These are phyloP conservation scores for Rhododendron ferrugineum DNA, from an alignment of 148 eudicot species.

Conservation along the genomic window DNA sequence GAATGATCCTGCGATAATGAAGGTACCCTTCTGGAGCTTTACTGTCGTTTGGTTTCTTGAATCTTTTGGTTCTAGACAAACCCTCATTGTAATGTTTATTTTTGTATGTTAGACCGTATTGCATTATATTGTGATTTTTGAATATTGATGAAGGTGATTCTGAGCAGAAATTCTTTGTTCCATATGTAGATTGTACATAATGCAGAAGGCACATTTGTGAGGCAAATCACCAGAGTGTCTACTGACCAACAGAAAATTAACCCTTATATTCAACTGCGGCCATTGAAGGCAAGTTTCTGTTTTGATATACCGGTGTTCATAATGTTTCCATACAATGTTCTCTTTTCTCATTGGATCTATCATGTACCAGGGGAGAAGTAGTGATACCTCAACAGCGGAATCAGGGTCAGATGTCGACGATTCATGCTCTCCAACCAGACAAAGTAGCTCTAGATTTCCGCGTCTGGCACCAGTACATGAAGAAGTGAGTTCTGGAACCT, in stretches of 20 bases:
- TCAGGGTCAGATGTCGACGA: conserved; percentile 52
- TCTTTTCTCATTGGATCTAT: conserved; percentile 13
- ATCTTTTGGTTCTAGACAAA: not conserved
- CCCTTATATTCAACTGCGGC: conserved; percentile 38
- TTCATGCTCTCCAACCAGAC: conserved; percentile 37
- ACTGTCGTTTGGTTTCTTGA: not conserved
- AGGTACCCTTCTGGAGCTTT: conserved; percentile 26
- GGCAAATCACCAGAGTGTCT: conserved; percentile 40
- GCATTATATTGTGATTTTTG: not conserved
- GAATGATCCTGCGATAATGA: conserved; percentile 65
- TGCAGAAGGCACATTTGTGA: conserved; percentile 43
- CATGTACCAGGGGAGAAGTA: conserved; percentile 42
- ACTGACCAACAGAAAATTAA: conserved; percentile 41
- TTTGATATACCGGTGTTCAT: not conserved
- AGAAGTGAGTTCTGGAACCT: conserved; percentile 40
- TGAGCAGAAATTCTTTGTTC: conserved; percentile 1
- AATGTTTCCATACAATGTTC: not conserved
- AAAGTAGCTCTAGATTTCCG: conserved; percentile 33
- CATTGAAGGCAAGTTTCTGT: conserved; percentile 39
- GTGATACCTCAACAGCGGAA: conserved; percentile 35
- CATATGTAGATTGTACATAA: conserved; percentile 45
- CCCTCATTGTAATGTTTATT: not conserved
- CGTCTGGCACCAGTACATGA: conserved; percentile 39
- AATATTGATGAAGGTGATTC: not conserved
- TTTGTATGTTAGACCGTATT: not conserved